phyloP scores from a whole-genome alignment of 1,139 yeast species.

The Pichia sp. region DNA sequence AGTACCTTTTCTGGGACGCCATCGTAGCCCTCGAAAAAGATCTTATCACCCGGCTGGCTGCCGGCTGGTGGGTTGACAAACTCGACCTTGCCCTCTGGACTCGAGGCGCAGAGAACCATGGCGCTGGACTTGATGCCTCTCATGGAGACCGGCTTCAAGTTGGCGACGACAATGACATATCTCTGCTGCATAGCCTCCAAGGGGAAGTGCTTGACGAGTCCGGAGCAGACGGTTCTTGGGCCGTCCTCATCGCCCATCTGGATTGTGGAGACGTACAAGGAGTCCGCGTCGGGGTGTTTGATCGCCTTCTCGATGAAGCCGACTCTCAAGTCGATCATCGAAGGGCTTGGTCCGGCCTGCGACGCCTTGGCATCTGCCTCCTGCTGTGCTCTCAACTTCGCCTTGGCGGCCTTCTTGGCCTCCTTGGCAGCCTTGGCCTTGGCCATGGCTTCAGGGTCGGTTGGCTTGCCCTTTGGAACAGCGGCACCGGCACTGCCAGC shows the following conservation, averaged over 20 bases:
- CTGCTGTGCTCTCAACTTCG: conserved; percentile 45
- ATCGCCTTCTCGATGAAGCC: conserved; percentile 96
- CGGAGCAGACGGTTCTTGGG: conserved; percentile 97
- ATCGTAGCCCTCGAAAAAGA: conserved; percentile 87
- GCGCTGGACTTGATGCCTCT: conserved; percentile 93
- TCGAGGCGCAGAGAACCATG: conserved; percentile 94
- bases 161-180: conserved; percentile 77
- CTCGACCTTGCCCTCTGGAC: conserved; percentile 61
- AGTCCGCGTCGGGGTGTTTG: conserved; percentile 97
- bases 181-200: conserved; percentile 81
- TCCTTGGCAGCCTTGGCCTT: conserved; percentile 35
- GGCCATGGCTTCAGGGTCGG: conserved; percentile 22
- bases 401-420: conserved; percentile 68
- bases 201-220: conserved; percentile 74
- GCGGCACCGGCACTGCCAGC: neutral
- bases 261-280: conserved; percentile 91
- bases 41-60: conserved; percentile 93
- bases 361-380: conserved; percentile 35
- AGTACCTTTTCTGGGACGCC: conserved; percentile 87
- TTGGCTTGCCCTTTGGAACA: conserved; percentile 21
- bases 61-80: conserved; percentile 94
- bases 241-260: conserved; percentile 95
- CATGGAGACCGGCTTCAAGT: conserved; percentile 88
- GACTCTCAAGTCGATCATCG: conserved; percentile 86
- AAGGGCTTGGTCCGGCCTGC: conserved; percentile 55